Percentiles rank a stretch among this genome's conserved stretches.
Conservation (phyloP, 2,329 filamentous ascomycete genomes). For the Teratosphaeria viscida region DNA sequence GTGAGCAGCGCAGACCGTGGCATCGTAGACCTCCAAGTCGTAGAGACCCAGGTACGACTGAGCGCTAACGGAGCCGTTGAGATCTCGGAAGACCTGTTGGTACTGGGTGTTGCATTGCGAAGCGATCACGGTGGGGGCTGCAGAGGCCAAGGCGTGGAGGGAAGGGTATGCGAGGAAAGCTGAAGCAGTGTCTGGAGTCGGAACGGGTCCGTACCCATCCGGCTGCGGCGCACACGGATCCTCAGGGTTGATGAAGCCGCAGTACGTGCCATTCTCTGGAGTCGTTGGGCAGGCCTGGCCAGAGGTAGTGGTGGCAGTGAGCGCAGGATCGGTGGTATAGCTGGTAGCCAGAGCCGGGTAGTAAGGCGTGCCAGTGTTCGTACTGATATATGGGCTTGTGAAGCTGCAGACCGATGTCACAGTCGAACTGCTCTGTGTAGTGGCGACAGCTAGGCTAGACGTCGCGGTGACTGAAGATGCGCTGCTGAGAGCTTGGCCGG, state of each 20-base stretch:
- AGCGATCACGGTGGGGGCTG: background rate
- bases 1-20: background rate
- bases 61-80: background rate
- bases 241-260: conserved; percentile 1
- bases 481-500: background rate
- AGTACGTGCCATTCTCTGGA: conserved; percentile 1
- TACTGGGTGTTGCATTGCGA: background rate
- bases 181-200: background rate
- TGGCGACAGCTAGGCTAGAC: background rate
- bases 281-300: conserved; percentile 19
- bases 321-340: conserved; percentile 15
- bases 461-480: background rate
- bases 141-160: background rate
- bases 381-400: background rate
- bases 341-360: conserved; percentile 14
- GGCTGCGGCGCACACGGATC: background rate
- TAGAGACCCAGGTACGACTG: background rate
- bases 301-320: conserved; percentile 12
- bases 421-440: background rate
- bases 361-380: conserved; percentile 4
- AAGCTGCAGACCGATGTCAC: background rate
- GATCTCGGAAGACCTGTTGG: background rate
- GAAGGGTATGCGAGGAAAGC: background rate
- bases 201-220: background rate
- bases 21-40: background rate